Evolutionary conservation across 345 rosid genomes (phyloP).

Genomic region (Bruguiera parviflora): DNA sequence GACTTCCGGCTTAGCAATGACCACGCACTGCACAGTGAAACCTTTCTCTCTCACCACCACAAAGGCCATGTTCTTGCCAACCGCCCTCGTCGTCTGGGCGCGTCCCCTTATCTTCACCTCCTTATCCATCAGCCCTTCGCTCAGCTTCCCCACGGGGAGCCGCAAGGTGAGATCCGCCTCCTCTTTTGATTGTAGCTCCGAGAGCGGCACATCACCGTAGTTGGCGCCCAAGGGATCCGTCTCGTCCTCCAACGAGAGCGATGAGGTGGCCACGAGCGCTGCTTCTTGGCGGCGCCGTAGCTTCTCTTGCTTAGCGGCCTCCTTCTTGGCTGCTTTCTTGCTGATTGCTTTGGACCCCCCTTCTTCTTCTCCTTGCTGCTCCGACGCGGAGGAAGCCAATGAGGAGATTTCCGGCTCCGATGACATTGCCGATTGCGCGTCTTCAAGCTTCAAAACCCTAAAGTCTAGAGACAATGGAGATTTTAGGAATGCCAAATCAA

Average conservation of each 20-base stretch:
- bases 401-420: background rate
- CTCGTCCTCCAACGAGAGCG: conserved; percentile 28
- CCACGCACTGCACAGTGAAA: conserved; percentile 75
- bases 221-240: conserved; percentile 42
- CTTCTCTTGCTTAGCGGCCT: conserved; percentile 76
- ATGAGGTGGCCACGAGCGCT: conserved; percentile 34
- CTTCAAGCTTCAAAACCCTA: no score
- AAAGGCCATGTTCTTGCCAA: conserved; percentile 55
- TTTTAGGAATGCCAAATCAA: no score
- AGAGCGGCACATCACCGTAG: conserved; percentile 62
- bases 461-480: no score
- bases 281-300: conserved; percentile 62
- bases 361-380: conserved; percentile 20
- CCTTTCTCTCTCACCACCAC: conserved; percentile 62
- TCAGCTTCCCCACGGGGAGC: conserved; percentile 49
- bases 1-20: conserved; percentile 35
- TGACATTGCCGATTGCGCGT: background rate
- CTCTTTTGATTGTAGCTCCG: conserved; percentile 52
- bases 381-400: background rate
- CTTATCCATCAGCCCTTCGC: conserved; percentile 33
- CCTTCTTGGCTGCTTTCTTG: conserved; percentile 87
- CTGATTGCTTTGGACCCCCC: conserved; percentile 38
- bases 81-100: conserved; percentile 50
- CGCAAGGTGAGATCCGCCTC: conserved; percentile 35
- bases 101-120: conserved; percentile 64